phyloP scores from a whole-genome alignment of 2,329 filamentous ascomycete genomes.

The Fusarium musae region DNA sequence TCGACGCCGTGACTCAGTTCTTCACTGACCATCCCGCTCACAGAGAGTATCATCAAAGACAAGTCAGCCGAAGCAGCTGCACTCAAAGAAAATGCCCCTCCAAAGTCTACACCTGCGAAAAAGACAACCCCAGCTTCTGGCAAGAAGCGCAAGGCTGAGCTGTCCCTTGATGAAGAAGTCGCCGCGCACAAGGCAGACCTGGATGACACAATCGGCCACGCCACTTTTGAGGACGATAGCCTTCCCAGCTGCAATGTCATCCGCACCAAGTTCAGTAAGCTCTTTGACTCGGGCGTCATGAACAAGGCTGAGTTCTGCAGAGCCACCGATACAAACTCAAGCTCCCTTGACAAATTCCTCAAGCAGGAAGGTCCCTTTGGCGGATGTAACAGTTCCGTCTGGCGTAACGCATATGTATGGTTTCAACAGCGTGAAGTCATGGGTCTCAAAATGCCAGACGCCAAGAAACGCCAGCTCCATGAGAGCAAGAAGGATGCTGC shows the following conservation, averaged over 20 bases:
- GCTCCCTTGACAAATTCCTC: slow-evolving; percentile 3
- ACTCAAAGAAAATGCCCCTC: background rate
- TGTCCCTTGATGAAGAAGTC: slow-evolving; percentile 1
- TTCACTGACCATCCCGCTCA: background rate
- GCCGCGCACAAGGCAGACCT: background rate
- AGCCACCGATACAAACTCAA: slow-evolving; percentile 1
- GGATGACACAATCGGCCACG: background rate
- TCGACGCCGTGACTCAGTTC: too few species aligned
- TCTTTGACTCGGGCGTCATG: background rate
- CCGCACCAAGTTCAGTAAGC: slow-evolving; percentile 10
- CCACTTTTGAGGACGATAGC: background rate
- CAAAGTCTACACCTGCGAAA: too few species aligned
- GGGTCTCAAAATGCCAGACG: slow-evolving; percentile 4
- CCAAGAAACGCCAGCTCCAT: background rate
- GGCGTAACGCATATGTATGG: slow-evolving; percentile 6
- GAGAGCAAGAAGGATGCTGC: background rate
- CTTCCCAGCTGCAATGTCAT: background rate
- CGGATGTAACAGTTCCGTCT: background rate
- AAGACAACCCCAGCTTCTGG: background rate
- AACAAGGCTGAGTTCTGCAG: background rate
- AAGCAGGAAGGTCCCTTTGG: background rate
- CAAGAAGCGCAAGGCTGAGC: slow-evolving; percentile 12
- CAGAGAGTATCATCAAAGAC: background rate
- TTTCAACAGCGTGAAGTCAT: slow-evolving; percentile 8
- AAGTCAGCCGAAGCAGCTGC: background rate